These are phyloP conservation scores for Fallopia convolvulus DNA, from an alignment of 148 eudicot genomes.

Conservation along the genomic window DNA sequence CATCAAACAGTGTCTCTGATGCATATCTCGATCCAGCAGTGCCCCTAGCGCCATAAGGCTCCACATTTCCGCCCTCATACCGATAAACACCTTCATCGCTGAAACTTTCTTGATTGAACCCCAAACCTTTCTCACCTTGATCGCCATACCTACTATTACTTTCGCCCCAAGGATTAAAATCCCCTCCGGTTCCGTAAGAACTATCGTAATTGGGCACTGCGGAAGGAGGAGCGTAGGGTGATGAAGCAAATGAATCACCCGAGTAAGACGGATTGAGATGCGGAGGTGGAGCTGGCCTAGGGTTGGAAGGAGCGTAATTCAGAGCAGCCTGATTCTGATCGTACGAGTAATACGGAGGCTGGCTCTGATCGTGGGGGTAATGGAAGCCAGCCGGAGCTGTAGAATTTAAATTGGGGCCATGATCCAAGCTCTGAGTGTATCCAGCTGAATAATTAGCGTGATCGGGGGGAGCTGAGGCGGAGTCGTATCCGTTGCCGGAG, in stretches of 20 bases:
- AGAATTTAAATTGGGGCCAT: conserved; percentile 20
- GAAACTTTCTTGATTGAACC: conserved; percentile 12
- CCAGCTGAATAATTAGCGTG: conserved; percentile 25
- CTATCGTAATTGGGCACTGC: conserved; percentile 16
- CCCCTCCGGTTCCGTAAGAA: conserved; percentile 11
- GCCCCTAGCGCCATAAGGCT: conserved; percentile 61
- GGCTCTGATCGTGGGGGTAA: neutral
- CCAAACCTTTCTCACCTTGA: conserved; percentile 12
- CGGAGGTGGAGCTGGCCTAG: conserved; percentile 8
- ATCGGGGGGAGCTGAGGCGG: conserved; percentile 20
- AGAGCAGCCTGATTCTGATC: conserved; percentile 32
- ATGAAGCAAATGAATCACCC: conserved; percentile 9
- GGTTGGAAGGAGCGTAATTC: conserved; percentile 19
- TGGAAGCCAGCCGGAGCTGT: neutral
- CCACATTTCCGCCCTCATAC: conserved; percentile 48
- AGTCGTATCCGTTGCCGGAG: conserved; percentile 15
- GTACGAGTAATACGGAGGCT: conserved; percentile 3
- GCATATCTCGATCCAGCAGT: conserved; percentile 24
- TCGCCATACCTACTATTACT: conserved; percentile 14
- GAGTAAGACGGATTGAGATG: conserved; percentile 8
- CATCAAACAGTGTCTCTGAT: conserved; percentile 52
- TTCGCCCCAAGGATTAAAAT: neutral
- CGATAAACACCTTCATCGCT: conserved; percentile 44
- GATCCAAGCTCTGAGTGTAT: conserved; percentile 36
- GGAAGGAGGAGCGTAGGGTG: conserved; percentile 8